These are phyloP conservation scores for Nannochloris sp. DNA, from an alignment of 139 green algal species.

Conservation along the genomic window DNA sequence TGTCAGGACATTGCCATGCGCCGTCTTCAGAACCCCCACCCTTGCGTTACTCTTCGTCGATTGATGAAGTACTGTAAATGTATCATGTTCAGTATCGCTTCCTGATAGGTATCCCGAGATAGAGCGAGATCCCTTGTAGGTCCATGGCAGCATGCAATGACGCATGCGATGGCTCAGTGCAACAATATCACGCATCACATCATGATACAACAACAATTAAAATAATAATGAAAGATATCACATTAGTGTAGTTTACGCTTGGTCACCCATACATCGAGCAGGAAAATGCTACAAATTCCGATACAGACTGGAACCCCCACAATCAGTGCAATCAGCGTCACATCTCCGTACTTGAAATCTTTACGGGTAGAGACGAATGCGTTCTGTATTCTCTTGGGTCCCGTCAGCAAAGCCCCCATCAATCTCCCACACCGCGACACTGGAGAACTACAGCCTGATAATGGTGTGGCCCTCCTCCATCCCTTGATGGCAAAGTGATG, in stretches of 20 bases:
- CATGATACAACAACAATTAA: too few relatives aligned
- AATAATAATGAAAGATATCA: not conserved
- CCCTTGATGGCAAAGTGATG: conserved; percentile 11
- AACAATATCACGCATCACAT: too few relatives aligned
- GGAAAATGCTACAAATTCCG: not conserved
- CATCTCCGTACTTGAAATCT: conserved; percentile 14
- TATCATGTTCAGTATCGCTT: not conserved
- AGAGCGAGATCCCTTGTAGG: not conserved
- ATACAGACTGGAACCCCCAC: conserved; percentile 4
- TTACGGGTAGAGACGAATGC: conserved; percentile 2
- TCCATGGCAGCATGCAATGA: too few relatives aligned
- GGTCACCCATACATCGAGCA: conserved; percentile 4
- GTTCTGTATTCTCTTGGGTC: not conserved
- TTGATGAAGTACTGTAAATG: conserved; percentile 9
- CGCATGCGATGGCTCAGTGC: too few relatives aligned
- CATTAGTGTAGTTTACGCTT: not conserved
- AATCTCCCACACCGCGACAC: conserved; percentile 12
- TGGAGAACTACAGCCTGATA: conserved; percentile 23
- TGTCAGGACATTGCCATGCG: conserved; percentile 30
- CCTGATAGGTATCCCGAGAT: not conserved
- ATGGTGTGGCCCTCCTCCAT: conserved; percentile 6
- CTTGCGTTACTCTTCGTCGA: conserved; percentile 18
- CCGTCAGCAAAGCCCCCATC: conserved; percentile 6
- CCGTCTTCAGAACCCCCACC: conserved; percentile 23
- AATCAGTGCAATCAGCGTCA: conserved; percentile 18